These are phyloP conservation scores for Avicennia marina DNA, from an alignment of 257 asterid species.

Conservation along the genomic window DNA sequence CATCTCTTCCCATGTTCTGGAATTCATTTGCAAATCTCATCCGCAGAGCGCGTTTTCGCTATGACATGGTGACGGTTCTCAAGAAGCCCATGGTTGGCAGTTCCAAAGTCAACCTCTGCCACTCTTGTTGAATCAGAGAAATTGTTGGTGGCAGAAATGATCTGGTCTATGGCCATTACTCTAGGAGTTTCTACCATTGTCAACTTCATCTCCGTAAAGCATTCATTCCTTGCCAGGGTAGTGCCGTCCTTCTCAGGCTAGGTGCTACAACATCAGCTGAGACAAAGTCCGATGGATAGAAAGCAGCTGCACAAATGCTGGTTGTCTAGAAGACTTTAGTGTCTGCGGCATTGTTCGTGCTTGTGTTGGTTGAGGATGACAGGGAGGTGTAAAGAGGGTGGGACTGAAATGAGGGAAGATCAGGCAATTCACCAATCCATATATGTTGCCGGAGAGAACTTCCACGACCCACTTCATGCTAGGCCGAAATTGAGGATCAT, in stretches of 20 bases:
- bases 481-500: slow-evolving; percentile 78
- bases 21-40: slow-evolving; percentile 73
- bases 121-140: slow-evolving; percentile 74
- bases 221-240: background rate
- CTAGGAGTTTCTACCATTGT: slow-evolving; percentile 77
- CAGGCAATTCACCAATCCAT: slow-evolving; percentile 61
- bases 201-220: slow-evolving; percentile 15
- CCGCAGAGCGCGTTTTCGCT: slow-evolving; percentile 92
- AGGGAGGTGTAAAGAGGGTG: slow-evolving; percentile 72
- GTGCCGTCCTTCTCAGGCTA: slow-evolving; percentile 36
- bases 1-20: slow-evolving; percentile 60
- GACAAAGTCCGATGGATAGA: slow-evolving; percentile 38
- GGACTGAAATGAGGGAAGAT: slow-evolving; percentile 63
- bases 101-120: slow-evolving; percentile 92
- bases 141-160: slow-evolving; percentile 58
- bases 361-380: slow-evolving; percentile 44
- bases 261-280: slow-evolving; percentile 65
- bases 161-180: slow-evolving; percentile 63
- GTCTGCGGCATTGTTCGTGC: slow-evolving; percentile 35
- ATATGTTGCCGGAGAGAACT: slow-evolving; percentile 52
- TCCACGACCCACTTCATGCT: slow-evolving; percentile 79
- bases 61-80: slow-evolving; percentile 41
- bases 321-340: too few relatives aligned
- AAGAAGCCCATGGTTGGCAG: slow-evolving; percentile 72
- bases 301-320: slow-evolving; percentile 18